These are phyloP conservation scores for Apiospora marii DNA, from an alignment of 2,329 filamentous ascomycete genomes.

Conservation along the genomic window DNA sequence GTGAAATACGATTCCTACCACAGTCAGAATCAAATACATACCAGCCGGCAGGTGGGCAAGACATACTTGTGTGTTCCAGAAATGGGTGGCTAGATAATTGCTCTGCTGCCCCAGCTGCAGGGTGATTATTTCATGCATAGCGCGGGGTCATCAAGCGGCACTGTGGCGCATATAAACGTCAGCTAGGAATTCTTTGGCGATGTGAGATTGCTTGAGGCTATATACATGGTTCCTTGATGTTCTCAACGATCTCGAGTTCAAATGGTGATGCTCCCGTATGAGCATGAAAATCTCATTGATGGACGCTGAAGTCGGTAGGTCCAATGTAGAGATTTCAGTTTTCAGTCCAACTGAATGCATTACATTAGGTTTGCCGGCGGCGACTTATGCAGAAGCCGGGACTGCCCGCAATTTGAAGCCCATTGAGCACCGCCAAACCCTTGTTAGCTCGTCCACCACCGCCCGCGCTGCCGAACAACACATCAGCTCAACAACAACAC, in stretches of 20 bases:
- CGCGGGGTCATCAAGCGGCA: constrained; percentile 15
- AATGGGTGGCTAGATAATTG: constrained; percentile 94
- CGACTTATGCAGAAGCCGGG: constrained; percentile 13
- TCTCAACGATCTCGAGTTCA: neutral
- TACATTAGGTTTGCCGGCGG: neutral
- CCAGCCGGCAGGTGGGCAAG: neutral
- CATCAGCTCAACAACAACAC: neutral
- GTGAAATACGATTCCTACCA: constrained; percentile 95
- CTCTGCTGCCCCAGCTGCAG: constrained; percentile 91
- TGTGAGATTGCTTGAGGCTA: constrained; percentile 3
- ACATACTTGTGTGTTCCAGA: constrained; percentile 90
- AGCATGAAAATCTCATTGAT: neutral
- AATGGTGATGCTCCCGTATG: neutral
- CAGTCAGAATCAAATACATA: neutral
- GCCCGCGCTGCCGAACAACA: neutral
- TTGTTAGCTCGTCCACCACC: constrained; percentile 2
- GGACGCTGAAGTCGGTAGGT: neutral
- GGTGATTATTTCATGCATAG: constrained; percentile 94
- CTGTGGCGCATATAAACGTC: constrained; percentile 18
- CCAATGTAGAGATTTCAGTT: neutral
- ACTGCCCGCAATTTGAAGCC: constrained; percentile 13
- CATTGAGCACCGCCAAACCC: neutral
- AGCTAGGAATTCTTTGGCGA: neutral
- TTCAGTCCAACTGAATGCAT: neutral
- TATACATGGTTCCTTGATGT: neutral